Percentiles rank a stretch among this genome's conserved stretches.
phyloP scores from a whole-genome alignment of 805 yeast species.

The Metschnikowia aberdeeniae region DNA sequence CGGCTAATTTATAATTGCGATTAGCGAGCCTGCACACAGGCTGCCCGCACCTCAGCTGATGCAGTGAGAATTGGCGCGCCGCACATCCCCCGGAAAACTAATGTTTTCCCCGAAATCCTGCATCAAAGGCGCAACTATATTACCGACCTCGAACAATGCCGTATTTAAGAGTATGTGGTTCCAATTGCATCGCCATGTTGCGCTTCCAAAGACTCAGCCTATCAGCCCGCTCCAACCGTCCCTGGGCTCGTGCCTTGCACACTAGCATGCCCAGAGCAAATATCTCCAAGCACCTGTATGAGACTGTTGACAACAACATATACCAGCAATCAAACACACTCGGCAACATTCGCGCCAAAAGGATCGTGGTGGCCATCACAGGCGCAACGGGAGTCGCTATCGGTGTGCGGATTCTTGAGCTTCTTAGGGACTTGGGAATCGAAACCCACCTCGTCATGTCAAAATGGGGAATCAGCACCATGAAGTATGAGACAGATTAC shows the following conservation, averaged over 20 bases:
- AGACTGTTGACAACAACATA: neutral
- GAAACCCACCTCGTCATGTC: conserved; percentile 25
- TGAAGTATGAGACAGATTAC: conserved; percentile 25
- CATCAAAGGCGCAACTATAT: neutral
- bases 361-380: conserved; percentile 25
- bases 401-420: conserved; percentile 20
- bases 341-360: conserved; percentile 12
- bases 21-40: too few relatives aligned
- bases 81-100: too few relatives aligned
- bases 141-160: too few relatives aligned
- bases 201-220: neutral
- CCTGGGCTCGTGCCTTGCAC: neutral
- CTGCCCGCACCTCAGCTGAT: too few relatives aligned
- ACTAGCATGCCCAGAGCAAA: neutral
- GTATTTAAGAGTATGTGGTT: too few relatives aligned
- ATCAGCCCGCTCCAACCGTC: neutral
- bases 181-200: neutral
- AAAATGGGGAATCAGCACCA: conserved; percentile 26
- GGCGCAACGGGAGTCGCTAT: conserved; percentile 25
- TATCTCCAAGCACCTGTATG: neutral
- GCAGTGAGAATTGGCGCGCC: too few relatives aligned
- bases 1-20: neutral
- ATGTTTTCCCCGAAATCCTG: too few relatives aligned
- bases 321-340: neutral
- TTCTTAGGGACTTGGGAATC: conserved; percentile 13